Percentiles rank a stretch among this genome's conserved stretches.
These are phyloP conservation scores for Penicillium paradoxum DNA, from an alignment of 495 filamentous ascomycete species.

Conservation along the genomic window DNA sequence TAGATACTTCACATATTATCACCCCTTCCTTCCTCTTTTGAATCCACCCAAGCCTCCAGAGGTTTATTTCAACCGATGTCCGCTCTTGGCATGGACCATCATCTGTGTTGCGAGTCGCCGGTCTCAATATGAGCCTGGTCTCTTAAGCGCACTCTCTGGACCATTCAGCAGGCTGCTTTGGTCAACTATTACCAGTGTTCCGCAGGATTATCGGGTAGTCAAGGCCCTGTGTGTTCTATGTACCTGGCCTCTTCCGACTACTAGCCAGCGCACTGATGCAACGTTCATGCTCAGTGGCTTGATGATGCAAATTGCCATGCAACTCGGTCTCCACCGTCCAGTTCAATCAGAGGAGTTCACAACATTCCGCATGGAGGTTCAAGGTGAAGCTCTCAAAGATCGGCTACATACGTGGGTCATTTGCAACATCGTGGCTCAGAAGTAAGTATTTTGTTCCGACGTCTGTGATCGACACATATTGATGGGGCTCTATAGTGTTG, in stretches of 20 bases:
- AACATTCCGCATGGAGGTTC: constrained; percentile 71
- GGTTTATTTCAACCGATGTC: constrained; percentile 67
- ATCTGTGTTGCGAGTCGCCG: constrained; percentile 76
- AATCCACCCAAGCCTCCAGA: constrained; percentile 68
- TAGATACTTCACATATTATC: constrained; percentile 72
- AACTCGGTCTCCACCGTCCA: constrained; percentile 83
- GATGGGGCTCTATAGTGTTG: constrained; percentile 51
- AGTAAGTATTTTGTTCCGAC: constrained; percentile 34
- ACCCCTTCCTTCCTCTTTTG: constrained; percentile 80
- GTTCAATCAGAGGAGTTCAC: constrained; percentile 90
- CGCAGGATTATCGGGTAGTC: constrained; percentile 80
- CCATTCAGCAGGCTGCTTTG: constrained; percentile 74
- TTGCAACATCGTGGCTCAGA: constrained; percentile 87
- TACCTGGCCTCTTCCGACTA: constrained; percentile 86
- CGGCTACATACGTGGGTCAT: constrained; percentile 86
- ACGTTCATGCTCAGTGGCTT: constrained; percentile 86
- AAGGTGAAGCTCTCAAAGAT: constrained; percentile 80
- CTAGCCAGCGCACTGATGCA: constrained; percentile 77
- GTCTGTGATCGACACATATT: not conserved
- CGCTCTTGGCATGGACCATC: constrained; percentile 82
- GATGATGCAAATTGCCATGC: constrained; percentile 94
- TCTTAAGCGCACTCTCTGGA: constrained; percentile 63
- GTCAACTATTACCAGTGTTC: constrained; percentile 74
- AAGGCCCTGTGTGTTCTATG: constrained; percentile 88
- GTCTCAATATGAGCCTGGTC: constrained; percentile 59